Base-by-base conservation (phyloP, 163 green algal genomes). In the Scenedesmus sp. region DNA sequence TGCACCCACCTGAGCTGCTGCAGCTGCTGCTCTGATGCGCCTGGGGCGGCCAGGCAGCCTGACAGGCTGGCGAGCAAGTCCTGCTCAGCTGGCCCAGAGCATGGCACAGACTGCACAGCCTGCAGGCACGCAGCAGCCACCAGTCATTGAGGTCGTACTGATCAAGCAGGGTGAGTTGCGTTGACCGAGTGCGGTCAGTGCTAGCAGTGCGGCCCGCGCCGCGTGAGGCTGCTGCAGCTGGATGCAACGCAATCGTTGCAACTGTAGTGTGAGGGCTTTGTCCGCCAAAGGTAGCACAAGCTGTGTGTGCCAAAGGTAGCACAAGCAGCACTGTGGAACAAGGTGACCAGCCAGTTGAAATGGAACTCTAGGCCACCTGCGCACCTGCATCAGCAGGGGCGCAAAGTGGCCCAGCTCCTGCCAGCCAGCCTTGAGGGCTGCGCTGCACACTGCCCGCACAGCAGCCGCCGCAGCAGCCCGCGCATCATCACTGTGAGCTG, bases 11-110 rank as follows among this genome's bases (percentile, higher is more conserved):
- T 89, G 26, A 89, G 85, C 65, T 89, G 42, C 30, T 89, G 85
- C 49, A 83, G 68, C 44, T 89, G 65, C 43, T 89, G 65, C 37
- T 70, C 51, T 30, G 35, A 10, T 33, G 53, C 33, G 12, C 85
- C 85, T 33, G 72, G 30, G 33, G 85, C 70, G 3, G 85, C 85
- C 33, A 90, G 73, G 72, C 72, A 85, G 33, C 26, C 72, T 43
- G 85, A 73, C 35, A 90, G 49, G 72, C 85, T 90, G 2, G 85
- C 85, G 12, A 90, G 46, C 72, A 90, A 44, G 49, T 90, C 85
- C 49, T 90, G 85, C 72, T 90, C 85, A 12, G 43, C n/a, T 35
- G 33, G 33, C 7, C 72, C 85, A 51, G 49, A n/a, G 33, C 85
- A 85, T 33, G 42, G 5, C 42, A n/a, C 35, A 18, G 42, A 84